phyloP scores from a whole-genome alignment of 805 yeast genomes.

The Candida railenensis region DNA sequence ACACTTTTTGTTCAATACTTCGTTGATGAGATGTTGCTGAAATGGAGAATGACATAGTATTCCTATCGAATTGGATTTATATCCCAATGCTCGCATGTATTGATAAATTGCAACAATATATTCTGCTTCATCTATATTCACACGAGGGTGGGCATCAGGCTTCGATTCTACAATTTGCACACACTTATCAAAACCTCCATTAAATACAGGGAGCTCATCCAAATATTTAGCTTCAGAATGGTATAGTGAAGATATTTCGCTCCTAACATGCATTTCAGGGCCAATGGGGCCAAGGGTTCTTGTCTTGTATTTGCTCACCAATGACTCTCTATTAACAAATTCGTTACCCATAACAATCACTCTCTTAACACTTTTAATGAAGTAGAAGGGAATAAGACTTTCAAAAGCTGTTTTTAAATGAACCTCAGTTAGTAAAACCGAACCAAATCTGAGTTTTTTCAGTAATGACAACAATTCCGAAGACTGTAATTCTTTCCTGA shows the following conservation, averaged over 20 bases:
- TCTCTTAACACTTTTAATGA: neutral
- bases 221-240: neutral
- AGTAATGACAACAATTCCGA: neutral
- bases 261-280: neutral
- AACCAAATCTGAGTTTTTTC: neutral
- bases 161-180: constrained; percentile 10
- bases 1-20: constrained; percentile 13
- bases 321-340: neutral
- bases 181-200: constrained; percentile 4
- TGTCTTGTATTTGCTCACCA: neutral
- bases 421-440: neutral
- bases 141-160: constrained; percentile 1
- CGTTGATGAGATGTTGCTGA: constrained; percentile 42
- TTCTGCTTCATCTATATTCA: constrained; percentile 16
- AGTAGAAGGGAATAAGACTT: neutral
- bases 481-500: neutral
- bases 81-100: constrained; percentile 47
- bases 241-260: neutral
- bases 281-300: neutral
- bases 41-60: constrained; percentile 40
- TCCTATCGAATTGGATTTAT: constrained; percentile 34
- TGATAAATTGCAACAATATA: constrained; percentile 40
- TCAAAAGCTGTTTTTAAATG: neutral
- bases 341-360: constrained; percentile 2
- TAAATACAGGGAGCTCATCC: neutral